Percentiles rank a stretch among this genome's conserved stretches.
Evolutionary conservation across 169 alveolate species (phyloP).

Genomic region (Cryptosporidium bovis): DNA sequence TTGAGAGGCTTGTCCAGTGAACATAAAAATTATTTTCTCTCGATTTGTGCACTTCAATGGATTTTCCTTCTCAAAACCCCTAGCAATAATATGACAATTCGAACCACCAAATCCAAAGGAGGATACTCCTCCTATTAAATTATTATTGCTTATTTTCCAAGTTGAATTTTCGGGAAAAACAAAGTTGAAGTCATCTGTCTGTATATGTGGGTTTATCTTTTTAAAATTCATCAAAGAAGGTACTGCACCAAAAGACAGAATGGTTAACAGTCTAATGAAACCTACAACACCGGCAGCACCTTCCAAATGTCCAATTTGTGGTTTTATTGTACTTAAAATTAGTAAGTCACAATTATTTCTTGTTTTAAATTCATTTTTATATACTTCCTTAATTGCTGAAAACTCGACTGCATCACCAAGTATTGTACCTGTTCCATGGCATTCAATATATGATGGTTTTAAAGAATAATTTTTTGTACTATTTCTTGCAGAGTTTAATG

Average conservation of each 20-base stretch:
- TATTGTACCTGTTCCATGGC: conserved; percentile 83
- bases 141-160: conserved; percentile 13
- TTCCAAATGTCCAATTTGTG: conserved; percentile 78
- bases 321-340: conserved; percentile 76
- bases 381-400: conserved; percentile 79
- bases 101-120: conserved; percentile 83
- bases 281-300: conserved; percentile 80
- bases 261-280: conserved; percentile 51
- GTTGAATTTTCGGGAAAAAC: conserved; percentile 42
- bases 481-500: conserved; percentile 58
- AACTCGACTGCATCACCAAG: conserved; percentile 82
- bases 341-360: conserved; percentile 41
- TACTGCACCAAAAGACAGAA: conserved; percentile 36
- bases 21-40: conserved; percentile 75
- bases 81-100: conserved; percentile 79
- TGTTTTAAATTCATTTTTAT: conserved; percentile 13
- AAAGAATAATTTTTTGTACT: conserved; percentile 11
- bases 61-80: conserved; percentile 22
- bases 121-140: conserved; percentile 76
- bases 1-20: conserved; percentile 81
- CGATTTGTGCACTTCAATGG: conserved; percentile 6
- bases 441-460: conserved; percentile 74
- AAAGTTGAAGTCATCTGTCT: conserved; percentile 25
- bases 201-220: conserved; percentile 75
- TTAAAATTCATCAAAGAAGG: conserved; percentile 76